A percentile compares a stretch with the other conserved stretches of the same genome.
phyloP scores from a whole-genome alignment of 2,329 filamentous ascomycete genomes.

The Seiridium cupressi region DNA sequence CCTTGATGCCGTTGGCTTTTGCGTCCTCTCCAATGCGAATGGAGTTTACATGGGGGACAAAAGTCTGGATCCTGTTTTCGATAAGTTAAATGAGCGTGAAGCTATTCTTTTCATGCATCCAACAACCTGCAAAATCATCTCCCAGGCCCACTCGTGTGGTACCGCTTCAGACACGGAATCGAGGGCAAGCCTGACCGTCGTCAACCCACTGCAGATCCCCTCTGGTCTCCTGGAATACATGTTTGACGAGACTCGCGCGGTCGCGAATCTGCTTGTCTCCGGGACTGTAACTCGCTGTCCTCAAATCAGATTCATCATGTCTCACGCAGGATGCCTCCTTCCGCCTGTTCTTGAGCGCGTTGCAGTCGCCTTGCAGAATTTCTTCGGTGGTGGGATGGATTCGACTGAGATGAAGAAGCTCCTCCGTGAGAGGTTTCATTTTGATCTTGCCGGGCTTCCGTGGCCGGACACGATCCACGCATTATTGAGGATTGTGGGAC shows the following conservation, averaged over 20 bases:
- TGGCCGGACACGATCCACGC: slow-evolving; percentile 5
- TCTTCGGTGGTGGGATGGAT: background rate
- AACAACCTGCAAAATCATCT: background rate
- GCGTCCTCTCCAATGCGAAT: slow-evolving; percentile 1
- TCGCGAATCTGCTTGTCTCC: slow-evolving; percentile 2
- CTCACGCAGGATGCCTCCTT: slow-evolving; percentile 1
- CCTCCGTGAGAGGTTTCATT: background rate
- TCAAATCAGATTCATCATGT: slow-evolving; percentile 2
- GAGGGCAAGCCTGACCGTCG: background rate
- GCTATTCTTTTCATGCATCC: background rate
- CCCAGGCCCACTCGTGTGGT: background rate
- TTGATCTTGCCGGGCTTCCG: slow-evolving; percentile 2
- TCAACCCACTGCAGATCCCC: background rate
- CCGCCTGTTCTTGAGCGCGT: background rate
- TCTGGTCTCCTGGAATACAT: slow-evolving; percentile 3
- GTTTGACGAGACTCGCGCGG: slow-evolving; percentile 2
- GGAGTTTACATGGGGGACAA: slow-evolving; percentile 2
- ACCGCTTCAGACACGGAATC: background rate
- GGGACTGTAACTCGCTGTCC: slow-evolving; percentile 1
- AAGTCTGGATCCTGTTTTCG: slow-evolving; percentile 1
- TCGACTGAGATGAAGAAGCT: slow-evolving; percentile 1
- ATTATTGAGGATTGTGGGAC: background rate
- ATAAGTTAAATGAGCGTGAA: background rate
- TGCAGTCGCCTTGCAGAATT: slow-evolving; percentile 1
- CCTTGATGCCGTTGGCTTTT: background rate